Percentiles rank a stretch among this genome's conserved stretches.
These are phyloP conservation scores for Diaporthe ampelina DNA, from an alignment of 2,329 filamentous ascomycete genomes.

Conservation along the genomic window DNA sequence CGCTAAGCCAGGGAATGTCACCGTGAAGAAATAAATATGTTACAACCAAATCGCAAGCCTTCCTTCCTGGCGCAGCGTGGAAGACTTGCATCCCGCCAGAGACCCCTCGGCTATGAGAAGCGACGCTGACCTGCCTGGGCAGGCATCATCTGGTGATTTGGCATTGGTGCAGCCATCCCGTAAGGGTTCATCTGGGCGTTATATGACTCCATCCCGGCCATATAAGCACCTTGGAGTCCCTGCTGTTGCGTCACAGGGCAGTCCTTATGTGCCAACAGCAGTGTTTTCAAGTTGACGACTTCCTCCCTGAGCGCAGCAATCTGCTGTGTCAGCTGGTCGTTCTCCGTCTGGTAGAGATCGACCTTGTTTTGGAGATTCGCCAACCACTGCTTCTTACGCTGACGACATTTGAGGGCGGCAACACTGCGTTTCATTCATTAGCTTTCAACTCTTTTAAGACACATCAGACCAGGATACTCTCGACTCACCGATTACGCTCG, in stretches of 20 bases:
- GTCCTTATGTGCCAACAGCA: constrained; percentile 94
- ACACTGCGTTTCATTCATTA: constrained; percentile 69
- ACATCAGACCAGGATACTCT: not conserved
- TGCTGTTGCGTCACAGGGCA: constrained; percentile 93
- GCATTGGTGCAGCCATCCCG: constrained; percentile 67
- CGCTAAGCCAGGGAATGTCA: constrained; percentile 26
- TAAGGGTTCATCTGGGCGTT: constrained; percentile 72
- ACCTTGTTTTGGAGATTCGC: constrained; percentile 95
- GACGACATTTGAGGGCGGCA: constrained; percentile 94
- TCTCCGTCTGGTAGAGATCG: constrained; percentile 91
- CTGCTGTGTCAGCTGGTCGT: constrained; percentile 86
- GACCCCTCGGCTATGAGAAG: constrained; percentile 62
- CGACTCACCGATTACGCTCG: constrained; percentile 88
- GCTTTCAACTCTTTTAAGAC: not conserved
- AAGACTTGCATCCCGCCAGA: not conserved
- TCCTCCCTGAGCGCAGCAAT: constrained; percentile 91
- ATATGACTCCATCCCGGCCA: constrained; percentile 66
- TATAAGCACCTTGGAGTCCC: constrained; percentile 72
- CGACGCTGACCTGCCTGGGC: constrained; percentile 69
- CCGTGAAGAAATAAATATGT: constrained; percentile 20
- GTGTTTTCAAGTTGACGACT: constrained; percentile 93
- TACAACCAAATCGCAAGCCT: constrained; percentile 26
- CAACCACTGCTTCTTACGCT: constrained; percentile 99
- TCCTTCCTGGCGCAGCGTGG: not conserved
- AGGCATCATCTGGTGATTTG: constrained; percentile 68